Percentiles rank a stretch among this genome's conserved stretches.
These are phyloP conservation scores for Apiotrichum sp. DNA, from an alignment of 1,284 basidiomycete species.

Conservation along the genomic window DNA sequence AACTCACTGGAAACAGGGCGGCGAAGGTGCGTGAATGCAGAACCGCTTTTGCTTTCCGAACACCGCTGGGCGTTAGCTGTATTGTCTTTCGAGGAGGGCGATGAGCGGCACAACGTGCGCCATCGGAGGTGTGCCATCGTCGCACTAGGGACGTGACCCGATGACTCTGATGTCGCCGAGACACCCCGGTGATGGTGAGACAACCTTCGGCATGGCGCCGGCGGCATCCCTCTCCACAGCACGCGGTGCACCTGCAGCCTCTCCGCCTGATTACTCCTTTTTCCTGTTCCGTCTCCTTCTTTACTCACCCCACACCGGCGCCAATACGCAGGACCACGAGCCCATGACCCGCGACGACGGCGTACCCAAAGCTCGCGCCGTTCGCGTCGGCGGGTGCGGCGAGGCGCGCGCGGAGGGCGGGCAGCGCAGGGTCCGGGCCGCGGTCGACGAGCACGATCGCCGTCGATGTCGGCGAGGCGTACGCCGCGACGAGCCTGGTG, in stretches of 20 bases:
- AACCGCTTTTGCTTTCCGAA: conserved; percentile 29
- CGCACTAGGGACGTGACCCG: too few species aligned
- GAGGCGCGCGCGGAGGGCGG: conserved; percentile 1
- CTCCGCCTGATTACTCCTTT: too few species aligned
- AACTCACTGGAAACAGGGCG: conserved; percentile 32
- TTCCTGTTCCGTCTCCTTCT: too few species aligned
- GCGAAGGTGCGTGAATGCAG: conserved; percentile 39
- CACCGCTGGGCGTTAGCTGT: background rate
- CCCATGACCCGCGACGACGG: conserved; percentile 9
- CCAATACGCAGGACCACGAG: conserved; percentile 13
- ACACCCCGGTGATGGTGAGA: too few species aligned
- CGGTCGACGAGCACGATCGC: conserved; percentile 19
- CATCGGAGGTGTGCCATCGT: too few species aligned
- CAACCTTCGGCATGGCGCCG: too few species aligned
- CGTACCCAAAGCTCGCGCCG: conserved; percentile 13
- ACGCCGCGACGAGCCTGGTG: conserved; percentile 29
- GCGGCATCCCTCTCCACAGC: too few species aligned
- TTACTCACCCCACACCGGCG: conserved; percentile 31
- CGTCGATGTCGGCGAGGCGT: conserved; percentile 15
- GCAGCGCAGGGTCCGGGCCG: conserved; percentile 24
- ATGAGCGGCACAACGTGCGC: too few species aligned
- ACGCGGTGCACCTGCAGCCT: too few species aligned
- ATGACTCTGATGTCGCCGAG: too few species aligned
- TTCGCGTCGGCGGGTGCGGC: background rate
- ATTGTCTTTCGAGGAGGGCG: too few species aligned